A percentile compares a stretch with the other conserved stretches of the same genome.
phyloP scores from a whole-genome alignment of 2,329 filamentous ascomycete species.

The Leptographium procerum region DNA sequence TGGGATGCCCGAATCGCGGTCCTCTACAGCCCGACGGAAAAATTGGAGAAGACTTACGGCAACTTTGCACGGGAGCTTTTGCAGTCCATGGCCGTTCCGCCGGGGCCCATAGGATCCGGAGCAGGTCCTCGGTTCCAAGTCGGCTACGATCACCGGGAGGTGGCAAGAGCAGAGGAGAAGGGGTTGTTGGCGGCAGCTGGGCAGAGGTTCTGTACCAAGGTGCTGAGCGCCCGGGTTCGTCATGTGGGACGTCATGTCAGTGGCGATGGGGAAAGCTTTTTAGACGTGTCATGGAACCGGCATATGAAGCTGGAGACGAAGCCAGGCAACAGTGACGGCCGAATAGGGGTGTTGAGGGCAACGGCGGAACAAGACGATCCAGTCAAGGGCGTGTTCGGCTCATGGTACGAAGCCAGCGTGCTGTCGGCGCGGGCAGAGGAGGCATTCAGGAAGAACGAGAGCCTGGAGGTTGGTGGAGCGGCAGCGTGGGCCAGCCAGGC shows the following conservation, averaged over 20 bases:
- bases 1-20: conserved; percentile 20
- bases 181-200: neutral
- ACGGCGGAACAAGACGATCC: conserved; percentile 8
- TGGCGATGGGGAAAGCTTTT: conserved; percentile 10
- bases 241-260: conserved; percentile 10
- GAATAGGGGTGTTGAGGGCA: conserved; percentile 1
- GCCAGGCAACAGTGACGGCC: neutral
- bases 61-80: conserved; percentile 17
- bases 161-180: neutral
- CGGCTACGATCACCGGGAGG: conserved; percentile 5
- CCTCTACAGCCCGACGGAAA: conserved; percentile 10
- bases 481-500: conserved; percentile 13
- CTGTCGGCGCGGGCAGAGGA: conserved; percentile 16
- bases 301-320: conserved; percentile 11
- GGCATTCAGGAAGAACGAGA: conserved; percentile 16
- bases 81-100: conserved; percentile 15
- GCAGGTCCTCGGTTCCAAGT: conserved; percentile 7
- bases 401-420: conserved; percentile 21
- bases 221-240: conserved; percentile 10
- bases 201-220: conserved; percentile 1
- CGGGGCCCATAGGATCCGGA: conserved; percentile 3
- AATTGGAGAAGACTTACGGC: conserved; percentile 13
- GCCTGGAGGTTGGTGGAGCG: conserved; percentile 14
- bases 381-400: conserved; percentile 10
- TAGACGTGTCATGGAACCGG: conserved; percentile 14